Conservation (phyloP, 257 asterid genomes). For the Lycium ferocissimum region DNA sequence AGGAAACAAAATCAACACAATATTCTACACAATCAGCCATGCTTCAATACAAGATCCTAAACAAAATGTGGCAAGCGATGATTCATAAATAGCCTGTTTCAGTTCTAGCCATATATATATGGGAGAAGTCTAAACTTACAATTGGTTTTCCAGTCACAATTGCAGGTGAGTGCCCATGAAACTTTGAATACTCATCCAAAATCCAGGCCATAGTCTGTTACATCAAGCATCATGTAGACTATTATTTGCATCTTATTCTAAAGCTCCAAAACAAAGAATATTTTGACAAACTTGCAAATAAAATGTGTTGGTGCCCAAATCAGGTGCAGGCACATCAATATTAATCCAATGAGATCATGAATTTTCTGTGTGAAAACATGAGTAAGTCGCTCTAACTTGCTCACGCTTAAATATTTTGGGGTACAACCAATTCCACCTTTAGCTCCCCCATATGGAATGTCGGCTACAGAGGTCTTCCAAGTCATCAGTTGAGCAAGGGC, state of each 20-base stretch:
- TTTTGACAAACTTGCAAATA: background rate
- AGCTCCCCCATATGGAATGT: constrained; percentile 97
- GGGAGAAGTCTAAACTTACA: constrained; percentile 49
- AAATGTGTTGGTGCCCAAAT: constrained; percentile 90
- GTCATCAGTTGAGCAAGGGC: constrained; percentile 99
- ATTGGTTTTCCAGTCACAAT: constrained; percentile 95
- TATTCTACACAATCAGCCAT: too few species aligned
- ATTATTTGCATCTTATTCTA: background rate
- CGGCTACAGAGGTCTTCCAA: constrained; percentile 97
- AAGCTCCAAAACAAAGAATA: background rate
- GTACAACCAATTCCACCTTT: constrained; percentile 95
- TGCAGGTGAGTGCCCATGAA: constrained; percentile 97
- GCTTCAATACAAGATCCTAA: constrained; percentile 40
- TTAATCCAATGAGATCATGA: constrained; percentile 94
- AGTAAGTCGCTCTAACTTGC: constrained; percentile 93
- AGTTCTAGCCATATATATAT: background rate
- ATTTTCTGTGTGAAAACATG: constrained; percentile 97
- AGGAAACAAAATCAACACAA: too few species aligned
- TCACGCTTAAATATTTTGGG: constrained; percentile 72
- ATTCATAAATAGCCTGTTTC: background rate
- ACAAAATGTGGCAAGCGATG: constrained; percentile 24
- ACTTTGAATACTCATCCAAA: constrained; percentile 96
- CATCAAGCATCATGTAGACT: constrained; percentile 9
- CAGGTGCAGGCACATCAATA: constrained; percentile 97
- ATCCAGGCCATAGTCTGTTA: constrained; percentile 99